Percentiles rank a stretch among this genome's conserved stretches.
These are phyloP conservation scores for Paramecium octaurelia DNA, from an alignment of 73 alveolate species.

Conservation along the genomic window DNA sequence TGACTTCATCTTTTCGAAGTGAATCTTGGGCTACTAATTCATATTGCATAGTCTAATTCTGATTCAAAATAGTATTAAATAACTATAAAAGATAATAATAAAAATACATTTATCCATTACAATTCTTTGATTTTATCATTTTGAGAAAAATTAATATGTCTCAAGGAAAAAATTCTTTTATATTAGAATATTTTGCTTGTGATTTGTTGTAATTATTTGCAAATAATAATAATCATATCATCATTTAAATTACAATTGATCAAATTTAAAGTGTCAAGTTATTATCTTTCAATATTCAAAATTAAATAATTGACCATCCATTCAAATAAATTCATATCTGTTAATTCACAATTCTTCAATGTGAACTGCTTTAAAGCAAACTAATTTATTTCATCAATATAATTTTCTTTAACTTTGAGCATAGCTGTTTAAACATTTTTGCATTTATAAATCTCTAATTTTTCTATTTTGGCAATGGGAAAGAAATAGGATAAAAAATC, in stretches of 20 bases:
- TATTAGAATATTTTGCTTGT: background rate
- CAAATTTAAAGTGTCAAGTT: background rate
- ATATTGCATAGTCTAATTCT: background rate
- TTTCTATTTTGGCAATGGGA: background rate
- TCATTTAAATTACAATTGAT: background rate
- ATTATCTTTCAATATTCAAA: background rate
- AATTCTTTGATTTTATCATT: background rate
- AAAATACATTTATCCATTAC: background rate
- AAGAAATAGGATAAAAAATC: background rate
- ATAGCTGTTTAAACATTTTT: background rate
- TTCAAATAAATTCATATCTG: background rate
- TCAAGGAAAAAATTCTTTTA: background rate
- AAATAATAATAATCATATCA: background rate
- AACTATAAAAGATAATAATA: background rate
- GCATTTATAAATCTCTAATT: background rate
- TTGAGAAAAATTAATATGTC: background rate
- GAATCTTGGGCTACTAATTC: background rate
- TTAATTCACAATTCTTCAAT: background rate
- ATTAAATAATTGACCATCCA: background rate
- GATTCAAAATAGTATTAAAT: background rate
- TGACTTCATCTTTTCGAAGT: background rate
- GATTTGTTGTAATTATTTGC: background rate
- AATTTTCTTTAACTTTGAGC: background rate
- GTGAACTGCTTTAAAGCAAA: background rate
- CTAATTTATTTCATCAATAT: background rate